Conservation (phyloP, 1,139 yeast species). For the Pichia inconspicua region DNA sequence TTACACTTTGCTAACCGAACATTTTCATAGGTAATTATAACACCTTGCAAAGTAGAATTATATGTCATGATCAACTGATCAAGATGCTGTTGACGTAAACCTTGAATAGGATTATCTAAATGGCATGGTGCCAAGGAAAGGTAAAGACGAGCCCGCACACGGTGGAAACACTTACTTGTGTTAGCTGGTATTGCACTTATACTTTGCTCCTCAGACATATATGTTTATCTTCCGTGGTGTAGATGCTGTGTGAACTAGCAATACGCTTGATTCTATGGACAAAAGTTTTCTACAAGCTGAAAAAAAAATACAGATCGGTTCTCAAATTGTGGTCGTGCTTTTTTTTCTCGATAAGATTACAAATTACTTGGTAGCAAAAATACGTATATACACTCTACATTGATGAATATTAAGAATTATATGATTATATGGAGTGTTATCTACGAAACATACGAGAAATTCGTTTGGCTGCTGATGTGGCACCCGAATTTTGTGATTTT, state of each 20-base stretch:
- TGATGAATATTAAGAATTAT: too few relatives aligned
- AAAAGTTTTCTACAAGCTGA: neutral
- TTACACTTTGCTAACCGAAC: constrained; percentile 38
- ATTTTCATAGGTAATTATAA: constrained; percentile 71
- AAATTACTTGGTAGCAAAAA: too few relatives aligned
- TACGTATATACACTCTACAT: too few relatives aligned
- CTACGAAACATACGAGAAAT: constrained; percentile 12
- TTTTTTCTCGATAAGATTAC: neutral
- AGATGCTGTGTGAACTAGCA: neutral
- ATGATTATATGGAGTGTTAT: neutral
- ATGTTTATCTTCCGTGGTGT: neutral
- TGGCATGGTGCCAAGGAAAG: constrained; percentile 83
- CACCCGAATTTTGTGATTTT: neutral
- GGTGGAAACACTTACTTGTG: constrained; percentile 51
- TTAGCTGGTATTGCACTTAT: constrained; percentile 3
- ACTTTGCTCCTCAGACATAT: constrained; percentile 1
- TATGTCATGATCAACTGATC: constrained; percentile 86
- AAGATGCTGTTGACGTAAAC: constrained; percentile 78
- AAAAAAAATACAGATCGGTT: neutral
- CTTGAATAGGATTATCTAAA: constrained; percentile 59
- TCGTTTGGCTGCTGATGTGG: constrained; percentile 5
- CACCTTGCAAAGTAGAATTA: constrained; percentile 66
- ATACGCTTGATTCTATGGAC: neutral
- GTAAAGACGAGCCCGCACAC: constrained; percentile 57
- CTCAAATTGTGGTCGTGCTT: neutral